Base-by-base conservation (phyloP, 2,329 filamentous ascomycete genomes). In the Talaromyces sp. region DNA sequence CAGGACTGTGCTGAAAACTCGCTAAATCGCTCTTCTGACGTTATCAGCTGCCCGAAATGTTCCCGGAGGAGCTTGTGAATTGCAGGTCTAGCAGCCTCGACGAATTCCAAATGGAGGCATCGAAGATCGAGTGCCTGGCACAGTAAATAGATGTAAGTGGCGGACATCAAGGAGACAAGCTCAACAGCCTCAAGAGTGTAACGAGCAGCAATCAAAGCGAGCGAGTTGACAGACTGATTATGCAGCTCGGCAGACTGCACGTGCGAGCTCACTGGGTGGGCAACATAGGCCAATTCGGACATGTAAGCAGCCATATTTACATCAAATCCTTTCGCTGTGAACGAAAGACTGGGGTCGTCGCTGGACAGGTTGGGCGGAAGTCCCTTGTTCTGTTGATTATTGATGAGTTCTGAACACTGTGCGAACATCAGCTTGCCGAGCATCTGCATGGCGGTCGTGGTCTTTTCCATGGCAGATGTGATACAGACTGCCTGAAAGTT, bases 401-500 rank as follows among this genome's bases (percentile, higher is more conserved):
- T 84, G 65, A 89, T 81, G 14, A 90, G 72, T 69, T 90, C 87
- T 0, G 81, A 80, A 59, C 79, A 79, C 68, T 89, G 86, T 0
- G 81, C 77, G 67, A 86, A 89, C 19, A 89, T 71, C 71, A 90
- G 81, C n/a, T 83, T 82, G 2, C 86, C 85, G 3, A 87, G 69
- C 67, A 79, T 80, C 64, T 85, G 82, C 41, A 83, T 65, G 0
- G 74, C 75, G 5, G 73, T 71, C 4, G 82, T 78, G 0, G 76
- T 75, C 72, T 88, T 88, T 63, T 88, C 87, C 78, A 85, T 85
- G 1, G 86, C 85, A 0, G 85, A 85, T 0, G 87, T 88, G 29
- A 89, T 74, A 1, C 80, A 75, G 7, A 75, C 75, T 1, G 86
- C 88, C 69, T 89, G 87, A 69, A 90, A 90, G 67, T 90, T 90